phyloP scores from a whole-genome alignment of 306 rosid genomes.

The Quercus rubra region DNA sequence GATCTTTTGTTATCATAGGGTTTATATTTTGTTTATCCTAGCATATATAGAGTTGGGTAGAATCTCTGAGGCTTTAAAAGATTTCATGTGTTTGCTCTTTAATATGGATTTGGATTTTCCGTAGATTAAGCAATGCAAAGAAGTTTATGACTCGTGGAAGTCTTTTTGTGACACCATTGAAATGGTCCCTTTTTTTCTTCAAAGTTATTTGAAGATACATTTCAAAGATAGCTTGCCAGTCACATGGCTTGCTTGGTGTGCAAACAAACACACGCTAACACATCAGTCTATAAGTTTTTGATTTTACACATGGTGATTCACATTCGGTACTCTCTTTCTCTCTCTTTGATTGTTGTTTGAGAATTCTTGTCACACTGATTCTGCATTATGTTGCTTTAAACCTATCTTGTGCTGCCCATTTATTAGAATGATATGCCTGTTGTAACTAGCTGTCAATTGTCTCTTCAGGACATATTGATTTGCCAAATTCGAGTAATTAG shows the following conservation, averaged over 20 bases:
- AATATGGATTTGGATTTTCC: slow-evolving; percentile 9
- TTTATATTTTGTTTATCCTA: slow-evolving; percentile 12
- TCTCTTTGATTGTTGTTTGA: background rate
- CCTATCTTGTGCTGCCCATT: background rate
- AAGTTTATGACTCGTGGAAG: background rate
- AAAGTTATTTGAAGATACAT: background rate
- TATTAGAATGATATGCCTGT: background rate
- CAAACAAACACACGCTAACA: background rate
- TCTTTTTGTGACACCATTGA: background rate
- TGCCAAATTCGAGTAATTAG: background rate
- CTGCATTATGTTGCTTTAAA: background rate
- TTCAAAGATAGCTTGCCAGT: background rate
- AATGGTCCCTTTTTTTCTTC: background rate
- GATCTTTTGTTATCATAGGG: slow-evolving; percentile 27
- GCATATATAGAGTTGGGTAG: slow-evolving; percentile 30
- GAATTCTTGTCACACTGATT: background rate
- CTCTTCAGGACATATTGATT: background rate
- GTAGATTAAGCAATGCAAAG: background rate
- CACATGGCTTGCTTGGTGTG: background rate
- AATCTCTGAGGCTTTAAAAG: slow-evolving; percentile 31
- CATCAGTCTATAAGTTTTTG: no score
- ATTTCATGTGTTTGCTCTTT: background rate
- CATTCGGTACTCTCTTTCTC: no score
- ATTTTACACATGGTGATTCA: no score
- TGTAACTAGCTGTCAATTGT: background rate